Percentiles rank a stretch among this genome's conserved stretches.
These are phyloP conservation scores for Fusarium newnesense DNA, from an alignment of 2,329 filamentous ascomycete species.

Conservation along the genomic window DNA sequence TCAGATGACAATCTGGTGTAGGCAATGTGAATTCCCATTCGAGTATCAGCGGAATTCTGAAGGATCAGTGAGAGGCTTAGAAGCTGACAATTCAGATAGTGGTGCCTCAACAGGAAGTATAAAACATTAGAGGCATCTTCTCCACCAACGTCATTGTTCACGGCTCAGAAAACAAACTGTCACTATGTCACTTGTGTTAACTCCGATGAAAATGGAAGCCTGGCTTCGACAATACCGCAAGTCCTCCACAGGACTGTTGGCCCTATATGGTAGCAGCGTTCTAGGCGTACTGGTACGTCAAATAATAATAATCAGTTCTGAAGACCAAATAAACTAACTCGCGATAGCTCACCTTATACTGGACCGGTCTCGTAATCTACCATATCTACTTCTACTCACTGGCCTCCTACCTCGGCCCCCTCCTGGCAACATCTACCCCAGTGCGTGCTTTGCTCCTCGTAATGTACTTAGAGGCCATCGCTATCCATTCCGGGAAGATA, in stretches of 20 bases:
- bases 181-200: background rate
- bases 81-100: background rate
- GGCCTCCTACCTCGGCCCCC: accelerated
- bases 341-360: background rate
- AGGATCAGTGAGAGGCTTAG: background rate
- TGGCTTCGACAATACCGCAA: background rate
- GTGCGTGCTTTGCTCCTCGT: background rate
- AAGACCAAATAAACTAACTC: background rate
- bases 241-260: background rate
- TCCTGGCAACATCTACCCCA: background rate
- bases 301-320: accelerated
- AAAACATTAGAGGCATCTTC: background rate
- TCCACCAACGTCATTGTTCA: too few species aligned
- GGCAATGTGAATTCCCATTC: accelerated
- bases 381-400: background rate
- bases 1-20: accelerated
- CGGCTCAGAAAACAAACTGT: accelerated
- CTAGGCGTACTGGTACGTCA: background rate
- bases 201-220: background rate
- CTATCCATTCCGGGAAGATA: background rate
- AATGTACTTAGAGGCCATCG: background rate
- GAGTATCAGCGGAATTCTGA: accelerated
- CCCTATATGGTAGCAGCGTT: background rate
- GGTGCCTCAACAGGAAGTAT: background rate
- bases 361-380: background rate